phyloP scores from a whole-genome alignment of 768 basidiomycete species.

The Suillus spraguei region DNA sequence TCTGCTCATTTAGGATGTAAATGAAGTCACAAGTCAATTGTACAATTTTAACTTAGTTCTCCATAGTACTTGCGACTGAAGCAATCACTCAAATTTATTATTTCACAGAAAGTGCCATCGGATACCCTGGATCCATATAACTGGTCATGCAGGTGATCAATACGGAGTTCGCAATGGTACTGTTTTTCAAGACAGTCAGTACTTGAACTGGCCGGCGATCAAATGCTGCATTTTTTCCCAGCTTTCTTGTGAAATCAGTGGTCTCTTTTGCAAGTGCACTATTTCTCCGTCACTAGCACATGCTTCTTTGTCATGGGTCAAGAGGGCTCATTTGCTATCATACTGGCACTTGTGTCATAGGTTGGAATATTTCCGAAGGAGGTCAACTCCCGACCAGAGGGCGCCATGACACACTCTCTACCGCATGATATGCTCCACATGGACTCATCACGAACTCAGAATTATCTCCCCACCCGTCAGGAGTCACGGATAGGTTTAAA shows the following conservation, averaged over 20 bases:
- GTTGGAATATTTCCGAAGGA: constrained; percentile 2
- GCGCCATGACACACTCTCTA: neutral
- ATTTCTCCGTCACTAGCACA: neutral
- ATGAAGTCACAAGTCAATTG: neutral
- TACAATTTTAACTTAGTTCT: constrained; percentile 4
- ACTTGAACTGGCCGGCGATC: neutral
- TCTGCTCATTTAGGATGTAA: neutral
- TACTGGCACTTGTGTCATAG: neutral
- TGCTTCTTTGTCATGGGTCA: neutral
- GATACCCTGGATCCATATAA: neutral
- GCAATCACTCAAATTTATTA: neutral
- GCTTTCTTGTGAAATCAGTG: neutral
- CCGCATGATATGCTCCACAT: constrained; percentile 15
- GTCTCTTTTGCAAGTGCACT: neutral
- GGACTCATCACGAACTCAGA: constrained; percentile 7
- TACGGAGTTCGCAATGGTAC: neutral
- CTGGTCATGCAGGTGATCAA: constrained; percentile 9
- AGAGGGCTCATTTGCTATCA: neutral
- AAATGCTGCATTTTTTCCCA: neutral
- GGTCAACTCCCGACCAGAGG: neutral
- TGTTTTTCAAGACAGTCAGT: neutral
- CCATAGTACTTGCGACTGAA: neutral
- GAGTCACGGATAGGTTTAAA: constrained; percentile 15
- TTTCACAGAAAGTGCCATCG: neutral
- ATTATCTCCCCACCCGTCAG: constrained; percentile 1